Evolutionary conservation across 805 yeast species (phyloP).

Genomic region (Saccharomycopsis javanensis): DNA sequence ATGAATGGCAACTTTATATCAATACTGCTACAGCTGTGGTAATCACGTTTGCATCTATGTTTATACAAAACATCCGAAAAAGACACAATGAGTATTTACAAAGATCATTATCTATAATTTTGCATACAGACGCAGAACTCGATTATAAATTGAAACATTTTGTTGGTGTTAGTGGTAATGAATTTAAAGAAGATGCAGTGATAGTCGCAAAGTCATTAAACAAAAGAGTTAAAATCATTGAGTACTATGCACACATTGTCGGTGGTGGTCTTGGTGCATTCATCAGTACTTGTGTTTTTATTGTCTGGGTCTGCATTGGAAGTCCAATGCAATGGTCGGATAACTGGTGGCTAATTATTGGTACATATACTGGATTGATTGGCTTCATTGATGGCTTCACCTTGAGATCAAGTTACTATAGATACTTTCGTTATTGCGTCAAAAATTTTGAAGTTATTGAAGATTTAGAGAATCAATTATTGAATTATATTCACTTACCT

Average conservation of each 20-base stretch:
- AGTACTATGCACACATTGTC: slow-evolving; percentile 33
- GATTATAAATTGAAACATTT: slow-evolving; percentile 24
- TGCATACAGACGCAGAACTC: slow-evolving; percentile 25
- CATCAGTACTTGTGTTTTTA: slow-evolving; percentile 28
- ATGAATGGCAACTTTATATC: slow-evolving; percentile 34
- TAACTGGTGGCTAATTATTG: slow-evolving; percentile 39
- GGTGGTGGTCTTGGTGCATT: slow-evolving; percentile 35
- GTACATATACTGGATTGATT: slow-evolving; percentile 37
- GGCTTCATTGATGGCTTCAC: slow-evolving; percentile 37
- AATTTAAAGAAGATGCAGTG: slow-evolving; percentile 23
- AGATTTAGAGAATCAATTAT: slow-evolving; percentile 24
- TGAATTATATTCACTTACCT: slow-evolving; percentile 18
- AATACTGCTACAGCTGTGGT: slow-evolving; percentile 34
- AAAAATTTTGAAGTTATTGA: slow-evolving; percentile 20
- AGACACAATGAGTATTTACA: slow-evolving; percentile 29
- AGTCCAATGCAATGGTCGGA: slow-evolving; percentile 28
- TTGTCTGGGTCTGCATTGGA: slow-evolving; percentile 32
- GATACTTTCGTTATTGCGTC: slow-evolving; percentile 21
- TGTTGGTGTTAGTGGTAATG: slow-evolving; percentile 19
- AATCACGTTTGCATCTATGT: slow-evolving; percentile 28
- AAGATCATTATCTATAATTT: slow-evolving; percentile 20
- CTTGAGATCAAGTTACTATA: slow-evolving; percentile 30
- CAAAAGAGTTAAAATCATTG: slow-evolving; percentile 24
- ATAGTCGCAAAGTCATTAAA: slow-evolving; percentile 20
- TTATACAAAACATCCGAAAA: slow-evolving; percentile 32